Conservation (phyloP, 495 filamentous ascomycete species). For the Neurospora africana region DNA sequence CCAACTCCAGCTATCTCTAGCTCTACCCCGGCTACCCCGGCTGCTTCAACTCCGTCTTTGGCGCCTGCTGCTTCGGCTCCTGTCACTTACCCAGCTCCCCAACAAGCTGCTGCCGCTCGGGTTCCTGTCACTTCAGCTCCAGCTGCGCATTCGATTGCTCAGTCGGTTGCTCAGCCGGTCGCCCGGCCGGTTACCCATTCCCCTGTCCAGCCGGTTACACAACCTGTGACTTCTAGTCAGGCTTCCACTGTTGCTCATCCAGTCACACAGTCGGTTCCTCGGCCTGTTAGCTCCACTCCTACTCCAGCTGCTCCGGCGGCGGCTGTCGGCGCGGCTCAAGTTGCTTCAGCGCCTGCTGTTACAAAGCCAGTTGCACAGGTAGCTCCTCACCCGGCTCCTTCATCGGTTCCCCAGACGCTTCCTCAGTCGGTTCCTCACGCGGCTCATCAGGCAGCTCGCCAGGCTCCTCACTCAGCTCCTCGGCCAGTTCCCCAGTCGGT, state of each 20-base stretch:
- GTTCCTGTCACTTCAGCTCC: not conserved
- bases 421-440: not conserved
- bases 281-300: not conserved
- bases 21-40: not conserved
- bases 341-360: not conserved
- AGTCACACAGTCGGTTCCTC: not conserved
- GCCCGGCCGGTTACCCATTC: not conserved
- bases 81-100: not conserved
- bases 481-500: not conserved
- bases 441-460: not conserved
- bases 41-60: not conserved
- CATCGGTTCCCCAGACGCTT: not conserved
- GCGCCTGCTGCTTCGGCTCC: not conserved
- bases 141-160: not conserved
- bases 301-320: not conserved
- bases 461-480: not conserved
- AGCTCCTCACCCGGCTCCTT: not conserved
- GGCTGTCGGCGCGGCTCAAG: not conserved
- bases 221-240: not conserved
- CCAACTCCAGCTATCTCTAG: not conserved
- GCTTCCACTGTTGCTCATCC: not conserved
- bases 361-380: not conserved
- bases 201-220: not conserved
- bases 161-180: not conserved
- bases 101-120: not conserved